Base-by-base conservation (phyloP, 2,329 filamentous ascomycete species). In the Aspergillus fumigatus region DNA sequence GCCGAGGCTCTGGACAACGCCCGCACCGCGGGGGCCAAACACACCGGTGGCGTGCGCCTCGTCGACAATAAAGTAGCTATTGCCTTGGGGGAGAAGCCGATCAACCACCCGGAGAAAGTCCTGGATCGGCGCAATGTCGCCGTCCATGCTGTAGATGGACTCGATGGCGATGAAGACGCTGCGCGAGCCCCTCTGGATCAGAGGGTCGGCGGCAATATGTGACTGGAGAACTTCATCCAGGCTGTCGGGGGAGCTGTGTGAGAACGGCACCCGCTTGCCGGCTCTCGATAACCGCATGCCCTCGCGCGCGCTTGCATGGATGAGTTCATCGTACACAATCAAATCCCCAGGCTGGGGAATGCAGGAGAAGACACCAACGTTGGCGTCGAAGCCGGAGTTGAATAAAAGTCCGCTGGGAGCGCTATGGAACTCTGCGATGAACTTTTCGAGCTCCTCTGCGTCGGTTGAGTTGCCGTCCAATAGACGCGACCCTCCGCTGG, bases 61-160 rank as follows among this genome's bases (percentile, higher is more conserved):
- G 58, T 85, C 83, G 0, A 85, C 74, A 11, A 84, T 68, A 32
- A 85, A 76, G 59, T 82, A 77, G 2, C 73, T 77, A 59, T 89
- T 89, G 0, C 79, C 79, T 0, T 58, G 58, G 0, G 86, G 83
- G 0, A 91, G 72, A 0, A 81, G 65, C 1, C 74, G 70, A 43
- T 88, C 80, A 0, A 88, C 80, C 4, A 82, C 75, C 0, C 78
- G 70, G 1, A 88, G 79, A 19, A 92, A 82, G 5, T 84, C 79
- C 10, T 67, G 65, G 10, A 94, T 74, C 0, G 87, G 87, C 0
- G 83, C 83, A 19, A 90, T 74, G 62, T 92, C 88, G 0, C 90
- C 90, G 53, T 93, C 89, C 90, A 94, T 94, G 69, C 88, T 92
- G 70, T 94, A 93, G 0, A 91, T 77, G 0, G 82, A 83, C 62